Evolutionary conservation across 768 basidiomycete genomes (phyloP), one percentile per base, ranked within the genome.

Genomic region (Phlegmacium glaucopus): DNA sequence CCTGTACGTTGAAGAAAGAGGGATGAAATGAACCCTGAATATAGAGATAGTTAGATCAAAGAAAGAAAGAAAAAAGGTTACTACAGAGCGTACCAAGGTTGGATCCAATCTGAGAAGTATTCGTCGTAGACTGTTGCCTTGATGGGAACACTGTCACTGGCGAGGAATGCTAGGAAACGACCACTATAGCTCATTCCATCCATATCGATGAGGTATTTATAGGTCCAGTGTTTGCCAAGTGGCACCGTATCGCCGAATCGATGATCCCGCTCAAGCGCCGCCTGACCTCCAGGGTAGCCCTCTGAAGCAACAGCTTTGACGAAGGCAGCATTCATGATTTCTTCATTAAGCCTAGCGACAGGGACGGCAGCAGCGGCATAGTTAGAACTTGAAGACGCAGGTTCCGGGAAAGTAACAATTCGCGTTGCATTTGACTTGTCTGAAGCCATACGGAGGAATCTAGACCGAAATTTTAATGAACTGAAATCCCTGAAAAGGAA

Each of bases 101-200:
- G 84, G 34, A 94, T 81, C 91, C 94, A 94, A 46, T 88, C 92
- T 1, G 79, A 83, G 68, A 85, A 94, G 67, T 82, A 97, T 62
- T 97, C 95, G 30, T 85, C 80, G 62, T 95, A 95, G 3, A 96
- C 84, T 0, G 92, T 94, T 15, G 87, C 77, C 68, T 98, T 97
- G 50, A 98, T 66, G 9, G 92, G 90, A 2, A 84, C 90, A 52
- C 90, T 91, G 63, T 95, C 92, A 44, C 87, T 93, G 36, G 85
- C 86, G 57, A 93, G 66, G 61, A 91, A 83, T 1, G 85, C 77
- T 77, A 92, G 82, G 64, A 96, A 94, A 10, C 92, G 77, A 3
- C 86, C 94, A 22, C 87, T 92, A 65, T 97, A 98, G 15, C 90
- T 86, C 89, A 94, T 94, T 12, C 95, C 94, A 59, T 96, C 94